A percentile compares a stretch with the other conserved stretches of the same genome.
phyloP scores from a whole-genome alignment of 129 eudicot genomes.

The Centaurea solstitialis region DNA sequence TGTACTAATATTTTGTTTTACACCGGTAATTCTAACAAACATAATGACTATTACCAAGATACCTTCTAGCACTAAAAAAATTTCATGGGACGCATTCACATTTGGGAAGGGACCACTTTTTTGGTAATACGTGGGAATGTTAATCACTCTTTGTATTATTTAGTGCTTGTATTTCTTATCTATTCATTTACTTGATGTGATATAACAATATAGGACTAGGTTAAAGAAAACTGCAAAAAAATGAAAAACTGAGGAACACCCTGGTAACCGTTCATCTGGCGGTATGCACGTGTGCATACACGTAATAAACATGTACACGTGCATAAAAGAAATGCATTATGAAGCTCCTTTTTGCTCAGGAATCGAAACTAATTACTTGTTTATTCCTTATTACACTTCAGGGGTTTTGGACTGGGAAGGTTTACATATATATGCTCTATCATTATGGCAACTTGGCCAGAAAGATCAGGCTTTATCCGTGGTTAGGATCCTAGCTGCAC shows the following conservation, averaged over 20 bases:
- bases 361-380: neutral
- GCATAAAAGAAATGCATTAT: neutral
- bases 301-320: too few species aligned
- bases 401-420: conserved; percentile 72
- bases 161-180: neutral
- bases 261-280: too few species aligned
- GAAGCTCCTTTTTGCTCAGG: neutral
- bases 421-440: conserved; percentile 78
- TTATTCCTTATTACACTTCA: conserved; percentile 30
- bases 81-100: neutral
- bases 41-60: neutral
- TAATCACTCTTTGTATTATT: neutral
- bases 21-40: neutral
- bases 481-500: conserved; percentile 60
- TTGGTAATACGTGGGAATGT: neutral
- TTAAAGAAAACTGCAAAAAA: too few species aligned
- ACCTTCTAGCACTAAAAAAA: neutral
- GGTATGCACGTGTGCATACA: too few species aligned
- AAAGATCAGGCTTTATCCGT: conserved; percentile 67
- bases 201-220: neutral
- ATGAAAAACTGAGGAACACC: too few species aligned
- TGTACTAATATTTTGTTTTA: neutral
- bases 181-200: neutral
- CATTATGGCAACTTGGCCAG: conserved; percentile 77
- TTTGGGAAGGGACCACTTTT: neutral